Conservation (phyloP, 495 filamentous ascomycete species). For the Daldinia concentrica region DNA sequence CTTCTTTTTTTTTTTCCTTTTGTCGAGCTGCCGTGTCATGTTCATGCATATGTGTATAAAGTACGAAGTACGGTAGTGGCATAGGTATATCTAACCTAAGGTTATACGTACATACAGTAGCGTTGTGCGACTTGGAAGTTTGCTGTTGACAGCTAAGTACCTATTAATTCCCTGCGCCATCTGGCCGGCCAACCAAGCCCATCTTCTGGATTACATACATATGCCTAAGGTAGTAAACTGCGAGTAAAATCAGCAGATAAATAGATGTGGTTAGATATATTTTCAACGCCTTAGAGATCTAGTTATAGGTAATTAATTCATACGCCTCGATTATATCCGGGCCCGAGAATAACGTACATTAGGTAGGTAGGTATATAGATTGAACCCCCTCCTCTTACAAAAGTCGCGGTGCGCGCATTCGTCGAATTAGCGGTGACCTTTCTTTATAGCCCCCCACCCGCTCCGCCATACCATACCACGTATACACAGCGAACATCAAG, state of each 20-base stretch:
- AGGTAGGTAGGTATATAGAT: no score
- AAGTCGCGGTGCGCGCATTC: constrained; percentile 16
- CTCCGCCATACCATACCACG: constrained; percentile 4
- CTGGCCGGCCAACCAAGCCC: constrained; percentile 2
- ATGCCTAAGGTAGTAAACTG: constrained; percentile 6
- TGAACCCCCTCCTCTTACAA: not conserved
- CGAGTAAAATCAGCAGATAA: not conserved
- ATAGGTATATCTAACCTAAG: not conserved
- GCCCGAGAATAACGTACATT: constrained; percentile 9
- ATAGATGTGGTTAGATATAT: not conserved
- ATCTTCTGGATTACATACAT: no score
- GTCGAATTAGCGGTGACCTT: constrained; percentile 25
- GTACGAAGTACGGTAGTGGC: not conserved
- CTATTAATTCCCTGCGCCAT: constrained; percentile 8
- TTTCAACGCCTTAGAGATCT: not conserved
- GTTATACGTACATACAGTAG: not conserved
- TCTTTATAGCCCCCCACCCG: constrained; percentile 7
- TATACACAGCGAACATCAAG: not conserved
- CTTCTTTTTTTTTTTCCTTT: no score
- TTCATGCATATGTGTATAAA: constrained; percentile 25
- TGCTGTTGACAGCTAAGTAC: not conserved
- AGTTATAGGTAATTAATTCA: not conserved
- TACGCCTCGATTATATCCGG: constrained; percentile 19
- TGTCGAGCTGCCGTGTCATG: constrained; percentile 28
- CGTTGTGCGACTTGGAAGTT: constrained; percentile 14